phyloP scores from a whole-genome alignment of 805 yeast genomes.

The Henningerozyma blattae region DNA sequence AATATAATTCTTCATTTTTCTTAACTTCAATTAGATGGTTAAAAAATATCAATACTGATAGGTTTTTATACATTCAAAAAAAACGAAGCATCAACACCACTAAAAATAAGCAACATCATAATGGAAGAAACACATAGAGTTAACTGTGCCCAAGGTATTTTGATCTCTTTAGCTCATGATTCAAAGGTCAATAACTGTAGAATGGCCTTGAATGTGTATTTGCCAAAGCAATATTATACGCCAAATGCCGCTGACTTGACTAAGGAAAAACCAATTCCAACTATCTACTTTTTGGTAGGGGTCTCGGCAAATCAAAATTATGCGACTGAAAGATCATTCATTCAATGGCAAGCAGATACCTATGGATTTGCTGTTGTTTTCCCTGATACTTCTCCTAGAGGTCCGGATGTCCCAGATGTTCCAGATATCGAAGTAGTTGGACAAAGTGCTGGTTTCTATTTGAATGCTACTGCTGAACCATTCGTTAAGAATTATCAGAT shows the following conservation, averaged over 20 bases:
- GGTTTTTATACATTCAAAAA: too few species aligned
- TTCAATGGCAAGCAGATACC: constrained; percentile 69
- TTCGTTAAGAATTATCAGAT: constrained; percentile 68
- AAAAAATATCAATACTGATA: too few species aligned
- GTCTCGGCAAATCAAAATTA: constrained; percentile 89
- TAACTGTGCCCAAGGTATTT: too few species aligned
- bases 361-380: constrained; percentile 80
- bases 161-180: too few species aligned
- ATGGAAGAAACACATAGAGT: too few species aligned
- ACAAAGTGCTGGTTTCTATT: constrained; percentile 88
- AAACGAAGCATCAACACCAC: too few species aligned
- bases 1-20: too few species aligned
- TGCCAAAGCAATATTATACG: constrained; percentile 46
- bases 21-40: too few species aligned
- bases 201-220: constrained; percentile 76
- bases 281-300: constrained; percentile 72
- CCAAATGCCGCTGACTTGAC: constrained; percentile 6
- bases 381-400: constrained; percentile 97
- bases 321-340: constrained; percentile 85
- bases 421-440: constrained; percentile 70
- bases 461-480: constrained; percentile 68
- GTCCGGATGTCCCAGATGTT: constrained; percentile 57
- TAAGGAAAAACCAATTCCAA: constrained; percentile 54
- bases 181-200: constrained; percentile 51
- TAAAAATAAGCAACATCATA: too few species aligned